These are phyloP conservation scores for Arthrocladium fulminans DNA, from an alignment of 2,329 filamentous ascomycete species.

Conservation along the genomic window DNA sequence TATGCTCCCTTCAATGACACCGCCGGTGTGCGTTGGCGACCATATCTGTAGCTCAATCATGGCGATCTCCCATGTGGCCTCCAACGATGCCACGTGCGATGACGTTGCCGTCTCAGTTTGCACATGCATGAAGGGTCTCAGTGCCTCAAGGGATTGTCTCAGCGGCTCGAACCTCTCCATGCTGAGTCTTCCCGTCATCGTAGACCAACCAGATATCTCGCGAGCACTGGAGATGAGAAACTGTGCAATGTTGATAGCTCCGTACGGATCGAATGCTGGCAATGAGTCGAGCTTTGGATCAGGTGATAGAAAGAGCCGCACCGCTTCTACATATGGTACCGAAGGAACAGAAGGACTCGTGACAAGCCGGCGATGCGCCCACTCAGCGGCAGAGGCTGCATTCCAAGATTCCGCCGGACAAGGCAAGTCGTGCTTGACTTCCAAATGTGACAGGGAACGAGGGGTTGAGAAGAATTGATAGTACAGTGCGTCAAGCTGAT, in stretches of 20 bases:
- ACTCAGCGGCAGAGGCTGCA: slow-evolving; percentile 30
- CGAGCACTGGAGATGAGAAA: slow-evolving; percentile 36
- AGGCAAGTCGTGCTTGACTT: slow-evolving; percentile 39
- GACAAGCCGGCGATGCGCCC: slow-evolving; percentile 10
- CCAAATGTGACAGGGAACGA: slow-evolving; percentile 25
- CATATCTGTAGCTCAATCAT: slow-evolving; percentile 38
- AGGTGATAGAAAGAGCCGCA: slow-evolving; percentile 31
- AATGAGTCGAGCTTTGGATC: slow-evolving; percentile 24
- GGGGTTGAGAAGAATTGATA: slow-evolving; percentile 32
- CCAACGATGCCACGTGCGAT: not conserved
- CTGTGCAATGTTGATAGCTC: slow-evolving; percentile 35
- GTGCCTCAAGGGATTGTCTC: slow-evolving; percentile 29
- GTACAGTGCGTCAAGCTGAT: slow-evolving; percentile 38
- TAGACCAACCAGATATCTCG: slow-evolving; percentile 37
- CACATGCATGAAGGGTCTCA: slow-evolving; percentile 27
- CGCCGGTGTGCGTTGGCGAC: slow-evolving; percentile 34
- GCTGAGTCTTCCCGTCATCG: slow-evolving; percentile 36
- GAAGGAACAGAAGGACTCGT: slow-evolving; percentile 15
- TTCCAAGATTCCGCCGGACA: slow-evolving; percentile 33
- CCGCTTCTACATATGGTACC: slow-evolving; percentile 31
- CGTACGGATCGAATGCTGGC: slow-evolving; percentile 33
- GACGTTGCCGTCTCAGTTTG: slow-evolving; percentile 18
- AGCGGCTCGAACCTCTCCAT: slow-evolving; percentile 32
- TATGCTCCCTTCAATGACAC: slow-evolving; percentile 31
- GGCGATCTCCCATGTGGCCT: slow-evolving; percentile 35